Percentiles rank a stretch among this genome's conserved stretches.
Evolutionary conservation across 192 early-diverging fungal genomes (phyloP).

Genomic region (Coemansia sp.): DNA sequence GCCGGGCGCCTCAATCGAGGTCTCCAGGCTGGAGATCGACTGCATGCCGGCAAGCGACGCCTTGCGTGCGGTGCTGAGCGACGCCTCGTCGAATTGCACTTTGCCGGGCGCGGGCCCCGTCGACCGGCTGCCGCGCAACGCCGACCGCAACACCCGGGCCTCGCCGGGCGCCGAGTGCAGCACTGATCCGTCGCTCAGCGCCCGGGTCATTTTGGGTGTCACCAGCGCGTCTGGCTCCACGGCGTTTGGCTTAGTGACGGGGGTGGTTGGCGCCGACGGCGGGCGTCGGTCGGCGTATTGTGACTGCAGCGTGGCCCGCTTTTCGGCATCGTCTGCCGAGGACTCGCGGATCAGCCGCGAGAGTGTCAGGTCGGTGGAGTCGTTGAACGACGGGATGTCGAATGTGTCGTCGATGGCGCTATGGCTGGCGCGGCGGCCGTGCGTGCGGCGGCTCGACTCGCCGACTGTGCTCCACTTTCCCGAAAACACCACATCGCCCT

Average conservation of each 20-base stretch:
- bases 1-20: background rate
- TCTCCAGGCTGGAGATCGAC: conserved; percentile 2
- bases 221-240: conserved; percentile 1
- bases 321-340: conserved; percentile 9
- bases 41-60: conserved; percentile 13
- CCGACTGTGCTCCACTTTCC: conserved; percentile 35
- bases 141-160: conserved; percentile 19
- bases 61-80: conserved; percentile 6
- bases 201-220: conserved; percentile 24
- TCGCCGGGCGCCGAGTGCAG: conserved; percentile 6
- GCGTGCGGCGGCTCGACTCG: background rate
- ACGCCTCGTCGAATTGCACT: conserved; percentile 1
- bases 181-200: conserved; percentile 16
- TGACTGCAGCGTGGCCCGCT: background rate
- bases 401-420: conserved; percentile 15
- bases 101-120: background rate
- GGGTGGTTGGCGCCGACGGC: background rate
- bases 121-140: conserved; percentile 18
- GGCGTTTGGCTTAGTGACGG: background rate
- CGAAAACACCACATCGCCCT: conserved; percentile 31
- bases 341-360: conserved; percentile 18
- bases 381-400: conserved; percentile 22
- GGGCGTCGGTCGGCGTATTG: background rate
- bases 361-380: conserved; percentile 13
- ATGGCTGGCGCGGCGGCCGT: background rate